Conservation (phyloP, 2,329 filamentous ascomycete genomes). For the Pyricularia pennisetigena region DNA sequence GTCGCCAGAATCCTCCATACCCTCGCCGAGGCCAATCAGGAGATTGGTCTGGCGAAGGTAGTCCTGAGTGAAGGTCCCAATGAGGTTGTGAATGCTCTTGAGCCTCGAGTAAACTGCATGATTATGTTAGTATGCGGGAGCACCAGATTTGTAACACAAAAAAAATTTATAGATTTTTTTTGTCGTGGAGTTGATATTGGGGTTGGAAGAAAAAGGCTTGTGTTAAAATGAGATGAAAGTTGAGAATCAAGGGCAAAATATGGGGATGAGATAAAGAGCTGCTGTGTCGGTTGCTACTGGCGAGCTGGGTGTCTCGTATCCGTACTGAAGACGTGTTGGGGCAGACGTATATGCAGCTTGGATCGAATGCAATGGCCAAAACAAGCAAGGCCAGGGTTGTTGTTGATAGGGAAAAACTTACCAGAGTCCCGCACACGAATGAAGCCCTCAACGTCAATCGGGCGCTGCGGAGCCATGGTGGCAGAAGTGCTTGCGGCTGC, state of each 20-base stretch:
- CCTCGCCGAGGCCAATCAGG: slow-evolving; percentile 64
- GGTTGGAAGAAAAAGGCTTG: not conserved
- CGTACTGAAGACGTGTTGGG: not conserved
- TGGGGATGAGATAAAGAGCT: not conserved
- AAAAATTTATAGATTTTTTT: not conserved
- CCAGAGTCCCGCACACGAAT: slow-evolving; percentile 68
- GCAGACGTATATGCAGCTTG: not conserved
- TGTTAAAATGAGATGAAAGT: not conserved
- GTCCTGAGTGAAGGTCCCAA: slow-evolving; percentile 70
- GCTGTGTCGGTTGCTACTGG: not conserved
- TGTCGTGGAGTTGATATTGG: not conserved
- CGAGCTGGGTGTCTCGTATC: not conserved
- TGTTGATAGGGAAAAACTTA: slow-evolving; percentile 37
- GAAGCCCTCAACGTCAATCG: slow-evolving; percentile 65
- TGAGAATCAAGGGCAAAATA: not conserved
- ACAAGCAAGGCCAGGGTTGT: slow-evolving; percentile 8
- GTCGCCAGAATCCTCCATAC: slow-evolving; percentile 34
- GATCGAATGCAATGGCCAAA: slow-evolving; percentile 8
- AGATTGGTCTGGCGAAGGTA: slow-evolving; percentile 86
- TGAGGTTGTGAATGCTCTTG: slow-evolving; percentile 66
- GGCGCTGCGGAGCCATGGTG: slow-evolving; percentile 27
- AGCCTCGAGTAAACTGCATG: slow-evolving; percentile 58
- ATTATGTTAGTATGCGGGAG: not conserved
- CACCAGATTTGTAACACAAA: not conserved
- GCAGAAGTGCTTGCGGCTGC: slow-evolving; percentile 12